A percentile compares a stretch with the other conserved stretches of the same genome.
Conservation (phyloP, 331 rosid species). For the Malus hybrid region DNA sequence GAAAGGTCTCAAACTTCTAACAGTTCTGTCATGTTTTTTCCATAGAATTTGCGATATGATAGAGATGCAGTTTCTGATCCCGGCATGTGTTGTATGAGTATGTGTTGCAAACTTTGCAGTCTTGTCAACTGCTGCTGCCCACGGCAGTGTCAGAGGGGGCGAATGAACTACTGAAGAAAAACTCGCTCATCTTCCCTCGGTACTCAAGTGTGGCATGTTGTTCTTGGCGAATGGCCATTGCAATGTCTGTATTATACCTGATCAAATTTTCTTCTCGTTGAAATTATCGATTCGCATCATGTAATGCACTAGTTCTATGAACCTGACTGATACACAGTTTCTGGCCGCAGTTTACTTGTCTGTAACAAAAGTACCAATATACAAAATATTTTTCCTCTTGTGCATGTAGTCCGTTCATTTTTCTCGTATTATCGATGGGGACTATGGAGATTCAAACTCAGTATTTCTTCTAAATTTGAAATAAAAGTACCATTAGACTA, state of each 20-base stretch:
- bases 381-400: neutral
- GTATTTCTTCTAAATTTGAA: too few species aligned
- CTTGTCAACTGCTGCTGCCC: neutral
- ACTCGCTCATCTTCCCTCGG: neutral
- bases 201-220: neutral
- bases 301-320: neutral
- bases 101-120: neutral
- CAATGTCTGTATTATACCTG: neutral
- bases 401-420: neutral
- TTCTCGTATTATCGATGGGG: neutral
- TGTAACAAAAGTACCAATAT: slow-evolving; percentile 4
- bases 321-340: neutral
- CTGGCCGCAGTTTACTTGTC: neutral
- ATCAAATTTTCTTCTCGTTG: neutral
- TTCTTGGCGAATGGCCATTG: neutral
- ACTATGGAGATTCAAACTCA: too few species aligned
- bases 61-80: neutral
- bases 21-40: neutral
- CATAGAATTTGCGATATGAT: neutral
- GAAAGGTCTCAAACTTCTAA: slow-evolving; percentile 42
- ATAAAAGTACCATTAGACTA: too few species aligned
- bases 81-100: neutral
- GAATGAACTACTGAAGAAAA: neutral
- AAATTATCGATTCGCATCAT: neutral
- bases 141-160: neutral